phyloP scores from a whole-genome alignment of 2,329 filamentous ascomycete genomes.

The Aureobasidium mangrovei region DNA sequence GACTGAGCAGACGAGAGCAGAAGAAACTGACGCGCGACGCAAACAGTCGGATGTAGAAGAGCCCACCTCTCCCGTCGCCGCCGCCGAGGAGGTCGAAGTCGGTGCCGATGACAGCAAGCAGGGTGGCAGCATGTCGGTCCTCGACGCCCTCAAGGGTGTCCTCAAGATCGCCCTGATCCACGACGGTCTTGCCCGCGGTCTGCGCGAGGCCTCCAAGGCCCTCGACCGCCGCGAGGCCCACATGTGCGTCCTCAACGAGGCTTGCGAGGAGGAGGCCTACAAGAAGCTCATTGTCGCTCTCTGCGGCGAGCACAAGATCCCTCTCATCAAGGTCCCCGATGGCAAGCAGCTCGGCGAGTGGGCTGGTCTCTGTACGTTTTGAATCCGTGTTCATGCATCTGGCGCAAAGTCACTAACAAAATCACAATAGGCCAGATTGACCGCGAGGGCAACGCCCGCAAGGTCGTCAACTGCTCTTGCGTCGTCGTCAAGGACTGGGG shows the following conservation, averaged over 20 bases:
- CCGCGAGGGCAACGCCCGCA: constrained; percentile 98
- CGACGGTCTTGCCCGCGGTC: constrained; percentile 96
- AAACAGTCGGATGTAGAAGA: constrained; percentile 99
- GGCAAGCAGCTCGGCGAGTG: constrained; percentile 99
- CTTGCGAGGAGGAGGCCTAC: constrained; percentile 99
- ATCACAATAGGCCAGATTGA: constrained; percentile 73
- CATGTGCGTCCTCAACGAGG: constrained; percentile 99
- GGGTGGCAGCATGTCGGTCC: constrained; percentile 85
- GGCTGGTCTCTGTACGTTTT: constrained; percentile 92
- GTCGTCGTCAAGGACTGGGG: constrained; percentile 99
- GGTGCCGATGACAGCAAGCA: constrained; percentile 77
- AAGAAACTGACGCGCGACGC: constrained; percentile 16
- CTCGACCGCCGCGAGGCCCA: constrained; percentile 97
- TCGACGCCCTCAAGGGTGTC: constrained; percentile 97
- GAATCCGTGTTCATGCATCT: constrained; percentile 3
- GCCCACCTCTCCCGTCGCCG: constrained; percentile 72
- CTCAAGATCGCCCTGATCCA: constrained; percentile 98
- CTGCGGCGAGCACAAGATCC: constrained; percentile 99
- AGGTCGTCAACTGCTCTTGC: constrained; percentile 99
- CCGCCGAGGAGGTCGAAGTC: constrained; percentile 86
- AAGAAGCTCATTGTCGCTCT: constrained; percentile 99
- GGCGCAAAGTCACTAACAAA: constrained; percentile 2
- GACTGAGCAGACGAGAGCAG: neutral
- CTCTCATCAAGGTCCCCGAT: constrained; percentile 98
- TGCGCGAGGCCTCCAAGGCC: constrained; percentile 97